Conservation (phyloP, 2,329 filamentous ascomycete genomes). For the Diplocarpon mali region DNA sequence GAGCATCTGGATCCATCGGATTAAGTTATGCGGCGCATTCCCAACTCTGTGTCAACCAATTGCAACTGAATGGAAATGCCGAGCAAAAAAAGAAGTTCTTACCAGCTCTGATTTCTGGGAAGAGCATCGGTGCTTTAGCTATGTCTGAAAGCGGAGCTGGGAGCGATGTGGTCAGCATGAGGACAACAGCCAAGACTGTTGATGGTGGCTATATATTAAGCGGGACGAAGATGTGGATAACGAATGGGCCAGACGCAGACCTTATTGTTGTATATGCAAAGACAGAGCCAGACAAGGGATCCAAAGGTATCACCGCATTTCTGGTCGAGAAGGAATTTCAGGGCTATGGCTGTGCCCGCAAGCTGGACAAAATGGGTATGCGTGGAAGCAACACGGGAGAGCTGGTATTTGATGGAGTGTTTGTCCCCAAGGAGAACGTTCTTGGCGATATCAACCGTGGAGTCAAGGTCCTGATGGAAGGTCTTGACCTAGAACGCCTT, state of each 20-base stretch:
- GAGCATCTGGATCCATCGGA: slow-evolving; percentile 73
- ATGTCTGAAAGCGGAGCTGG: slow-evolving; percentile 92
- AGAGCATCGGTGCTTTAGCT: slow-evolving; percentile 74
- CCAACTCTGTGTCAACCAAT: slow-evolving; percentile 92
- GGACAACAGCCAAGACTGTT: slow-evolving; percentile 67
- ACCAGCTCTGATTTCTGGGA: slow-evolving; percentile 69
- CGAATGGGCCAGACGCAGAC: slow-evolving; percentile 92
- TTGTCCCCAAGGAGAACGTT: slow-evolving; percentile 73
- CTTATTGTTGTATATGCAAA: slow-evolving; percentile 94
- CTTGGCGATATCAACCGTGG: slow-evolving; percentile 73
- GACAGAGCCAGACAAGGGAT: slow-evolving; percentile 67
- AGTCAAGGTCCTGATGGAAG: slow-evolving; percentile 89
- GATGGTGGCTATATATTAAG: slow-evolving; percentile 80
- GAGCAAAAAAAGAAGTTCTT: slow-evolving; percentile 75
- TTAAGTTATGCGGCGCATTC: slow-evolving; percentile 93
- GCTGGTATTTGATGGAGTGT: slow-evolving; percentile 80
- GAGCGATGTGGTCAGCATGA: slow-evolving; percentile 93
- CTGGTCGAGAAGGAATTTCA: slow-evolving; percentile 59
- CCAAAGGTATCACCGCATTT: slow-evolving; percentile 92
- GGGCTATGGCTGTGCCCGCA: slow-evolving; percentile 79
- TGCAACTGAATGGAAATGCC: slow-evolving; percentile 74
- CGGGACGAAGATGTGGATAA: slow-evolving; percentile 89
- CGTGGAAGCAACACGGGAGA: slow-evolving; percentile 93
- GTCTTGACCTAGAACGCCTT: slow-evolving; percentile 84
- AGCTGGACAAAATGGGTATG: slow-evolving; percentile 98